phyloP scores from a whole-genome alignment of 2,329 filamentous ascomycete genomes.

The Colletotrichum kahawae region DNA sequence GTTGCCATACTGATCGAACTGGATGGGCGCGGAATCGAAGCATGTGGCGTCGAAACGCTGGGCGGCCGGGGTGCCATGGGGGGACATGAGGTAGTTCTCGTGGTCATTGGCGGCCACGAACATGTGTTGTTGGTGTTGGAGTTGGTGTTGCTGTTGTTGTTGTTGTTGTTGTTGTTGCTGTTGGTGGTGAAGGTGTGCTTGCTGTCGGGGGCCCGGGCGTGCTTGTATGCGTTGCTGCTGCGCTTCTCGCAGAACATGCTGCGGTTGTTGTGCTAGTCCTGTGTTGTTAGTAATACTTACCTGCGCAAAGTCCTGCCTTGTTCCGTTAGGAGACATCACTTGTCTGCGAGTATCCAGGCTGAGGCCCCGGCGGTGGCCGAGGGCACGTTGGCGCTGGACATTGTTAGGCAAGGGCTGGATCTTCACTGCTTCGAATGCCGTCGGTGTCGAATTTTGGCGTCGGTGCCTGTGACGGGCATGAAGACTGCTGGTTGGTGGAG shows the following conservation, averaged over 20 bases:
- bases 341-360: slow-evolving; percentile 78
- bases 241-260: slow-evolving; percentile 88
- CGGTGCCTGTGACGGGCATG: slow-evolving; percentile 79
- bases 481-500: slow-evolving; percentile 66
- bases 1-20: slow-evolving; percentile 52
- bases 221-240: slow-evolving; percentile 81
- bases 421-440: slow-evolving; percentile 77
- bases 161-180: slow-evolving; percentile 42
- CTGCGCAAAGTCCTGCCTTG: slow-evolving; percentile 54
- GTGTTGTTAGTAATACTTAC: slow-evolving; percentile 61
- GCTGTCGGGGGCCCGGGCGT: slow-evolving; percentile 70
- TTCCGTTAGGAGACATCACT: slow-evolving; percentile 46
- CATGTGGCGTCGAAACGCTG: slow-evolving; percentile 57
- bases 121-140: slow-evolving; percentile 30
- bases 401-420: slow-evolving; percentile 65
- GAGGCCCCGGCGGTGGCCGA: slow-evolving; percentile 79
- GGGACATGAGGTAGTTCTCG: slow-evolving; percentile 64
- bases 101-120: slow-evolving; percentile 38
- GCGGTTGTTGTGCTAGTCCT: slow-evolving; percentile 62
- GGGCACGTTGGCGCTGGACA: slow-evolving; percentile 46
- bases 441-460: slow-evolving; percentile 86
- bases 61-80: slow-evolving; percentile 58
- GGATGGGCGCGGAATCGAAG: slow-evolving; percentile 45
- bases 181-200: slow-evolving; percentile 36
- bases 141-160: slow-evolving; percentile 35